Percentiles rank a stretch among this genome's conserved stretches.
phyloP scores from a whole-genome alignment of 148 eudicot species.

The Suaeda aralocaspica region DNA sequence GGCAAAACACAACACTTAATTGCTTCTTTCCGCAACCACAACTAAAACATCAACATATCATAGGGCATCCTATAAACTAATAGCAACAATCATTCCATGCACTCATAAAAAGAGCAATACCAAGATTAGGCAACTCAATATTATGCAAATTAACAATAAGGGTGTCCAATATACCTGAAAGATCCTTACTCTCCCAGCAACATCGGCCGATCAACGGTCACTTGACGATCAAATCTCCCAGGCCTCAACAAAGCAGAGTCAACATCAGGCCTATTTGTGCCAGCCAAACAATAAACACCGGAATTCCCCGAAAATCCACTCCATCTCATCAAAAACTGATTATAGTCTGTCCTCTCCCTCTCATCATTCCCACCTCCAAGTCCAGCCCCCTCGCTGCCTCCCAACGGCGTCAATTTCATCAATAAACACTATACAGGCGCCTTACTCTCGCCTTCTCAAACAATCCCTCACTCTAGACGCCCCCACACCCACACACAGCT shows the following conservation, averaged over 20 bases:
- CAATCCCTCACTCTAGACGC: slow-evolving; percentile 95
- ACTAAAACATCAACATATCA: neutral
- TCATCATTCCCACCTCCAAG: slow-evolving; percentile 98
- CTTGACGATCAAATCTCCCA: slow-evolving; percentile 99
- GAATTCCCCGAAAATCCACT: slow-evolving; percentile 96
- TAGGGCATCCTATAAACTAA: neutral
- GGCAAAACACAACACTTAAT: neutral
- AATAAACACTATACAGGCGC: slow-evolving; percentile 98
- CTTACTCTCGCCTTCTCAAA: slow-evolving; percentile 94
- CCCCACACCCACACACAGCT: slow-evolving; percentile 95
- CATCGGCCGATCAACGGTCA: slow-evolving; percentile 98
- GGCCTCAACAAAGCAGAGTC: slow-evolving; percentile 98
- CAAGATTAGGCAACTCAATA: neutral
- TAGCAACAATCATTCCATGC: neutral
- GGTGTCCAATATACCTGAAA: slow-evolving; percentile 57
- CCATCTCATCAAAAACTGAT: slow-evolving; percentile 99
- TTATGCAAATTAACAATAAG: neutral
- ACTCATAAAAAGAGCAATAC: neutral
- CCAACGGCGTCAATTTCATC: slow-evolving; percentile 99
- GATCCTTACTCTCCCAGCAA: slow-evolving; percentile 94
- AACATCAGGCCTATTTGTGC: slow-evolving; percentile 96
- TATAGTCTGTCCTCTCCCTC: slow-evolving; percentile 99
- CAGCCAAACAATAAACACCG: slow-evolving; percentile 93
- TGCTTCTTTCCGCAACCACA: neutral
- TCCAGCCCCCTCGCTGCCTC: slow-evolving; percentile 98